Base-by-base conservation (phyloP, 192 early-diverging fungal species). In the Geosiphon pyriformis region DNA sequence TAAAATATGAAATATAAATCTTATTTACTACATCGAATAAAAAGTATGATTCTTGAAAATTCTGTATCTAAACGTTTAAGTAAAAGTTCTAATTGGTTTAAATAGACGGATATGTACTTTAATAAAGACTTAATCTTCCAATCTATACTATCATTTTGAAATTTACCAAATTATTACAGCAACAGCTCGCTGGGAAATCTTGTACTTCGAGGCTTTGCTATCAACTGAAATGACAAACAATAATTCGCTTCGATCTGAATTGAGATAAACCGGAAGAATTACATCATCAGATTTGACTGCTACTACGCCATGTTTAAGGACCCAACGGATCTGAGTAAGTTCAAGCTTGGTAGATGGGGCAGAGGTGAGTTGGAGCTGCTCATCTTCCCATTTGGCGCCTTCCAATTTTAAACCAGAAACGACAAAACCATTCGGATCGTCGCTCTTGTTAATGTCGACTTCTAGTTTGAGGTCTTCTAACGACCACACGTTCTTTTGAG, bases 381-480 rank as follows among this genome's bases (percentile, higher is more conserved):
- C 31, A 34, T 76, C 71, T 8, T 30, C 25, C 74, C 77, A 75
- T 61, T 68, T n/a, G 3, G 78, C 86, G 33, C 85, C 85, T 72
- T 85, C 80, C 18, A 85, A 55, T 15, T 63, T 59, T 52, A 83
- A 54, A 18, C 59, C 68, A 47, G 63, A 22, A 18, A 68, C 12
- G 6, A 27, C 27, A 26, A 68, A 64, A 22, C 51, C 73, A 50
- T 74, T 68, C 1, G 34, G 4, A 20, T 37, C 48, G 23, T 63
- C 63, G 3, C 29, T 29, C 4, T 20, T 67, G 7, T 67, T 37
- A 6, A 84, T 59, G n/a, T 69, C 72, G 20, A 87, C 53, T 42
- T 78, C 70, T 17, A 95, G 67, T 25, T 68, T 69, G 18, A 95
- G 78, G 71, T 94, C 87, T 74, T 96, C 94, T 42, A 96, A 70